phyloP scores from a whole-genome alignment of 164 flowering plant genomes.

The Piper longum region DNA sequence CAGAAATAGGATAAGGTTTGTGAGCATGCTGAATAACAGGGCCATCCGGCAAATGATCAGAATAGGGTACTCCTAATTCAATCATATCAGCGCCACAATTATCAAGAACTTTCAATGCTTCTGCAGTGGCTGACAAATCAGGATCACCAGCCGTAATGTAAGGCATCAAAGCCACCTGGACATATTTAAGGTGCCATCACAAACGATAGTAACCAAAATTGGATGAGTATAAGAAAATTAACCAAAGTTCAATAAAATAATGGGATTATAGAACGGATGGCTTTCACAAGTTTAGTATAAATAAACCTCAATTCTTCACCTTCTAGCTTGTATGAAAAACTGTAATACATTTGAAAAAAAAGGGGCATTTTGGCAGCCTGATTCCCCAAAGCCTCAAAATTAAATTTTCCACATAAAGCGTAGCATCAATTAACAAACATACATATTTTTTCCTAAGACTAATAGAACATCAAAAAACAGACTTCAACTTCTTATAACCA shows the following conservation, averaged over 20 bases:
- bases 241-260: neutral
- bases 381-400: too few relatives aligned
- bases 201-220: neutral
- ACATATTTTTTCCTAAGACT: too few relatives aligned
- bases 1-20: neutral
- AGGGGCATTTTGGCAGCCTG: too few relatives aligned
- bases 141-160: conserved; percentile 95
- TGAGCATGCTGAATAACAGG: conserved; percentile 71
- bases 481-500: too few relatives aligned
- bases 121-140: conserved; percentile 71
- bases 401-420: too few relatives aligned
- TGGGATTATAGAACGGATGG: neutral
- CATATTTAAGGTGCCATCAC: conserved; percentile 7
- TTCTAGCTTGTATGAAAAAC: neutral
- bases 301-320: too few relatives aligned
- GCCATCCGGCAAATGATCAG: conserved; percentile 95
- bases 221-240: neutral
- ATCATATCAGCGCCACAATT: conserved; percentile 77
- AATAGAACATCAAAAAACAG: too few relatives aligned
- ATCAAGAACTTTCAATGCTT: conserved; percentile 78
- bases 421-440: too few relatives aligned
- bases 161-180: conserved; percentile 83
- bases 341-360: neutral
- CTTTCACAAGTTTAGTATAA: too few relatives aligned
- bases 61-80: conserved; percentile 82